Percentiles rank a stretch among this genome's conserved stretches.
Conservation (phyloP, 2,329 filamentous ascomycete species). For the Hymenoscyphus occultus region DNA sequence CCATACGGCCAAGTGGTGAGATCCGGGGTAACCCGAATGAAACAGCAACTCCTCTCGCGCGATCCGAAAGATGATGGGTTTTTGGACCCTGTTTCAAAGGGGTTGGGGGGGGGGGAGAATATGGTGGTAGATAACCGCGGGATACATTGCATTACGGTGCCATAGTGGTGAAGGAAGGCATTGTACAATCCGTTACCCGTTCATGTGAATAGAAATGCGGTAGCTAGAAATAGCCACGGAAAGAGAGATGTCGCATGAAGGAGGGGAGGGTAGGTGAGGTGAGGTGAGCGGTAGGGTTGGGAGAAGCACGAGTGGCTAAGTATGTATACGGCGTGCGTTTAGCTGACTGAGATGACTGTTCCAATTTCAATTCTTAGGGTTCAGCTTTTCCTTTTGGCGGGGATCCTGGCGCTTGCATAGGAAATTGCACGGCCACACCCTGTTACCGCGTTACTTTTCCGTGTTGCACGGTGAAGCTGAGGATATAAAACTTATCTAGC, state of each 20-base stretch:
- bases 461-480: neutral
- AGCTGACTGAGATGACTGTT: conserved; percentile 1
- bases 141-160: neutral
- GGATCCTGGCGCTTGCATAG: conserved; percentile 3
- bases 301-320: neutral
- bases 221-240: neutral
- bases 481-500: neutral
- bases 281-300: neutral
- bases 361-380: neutral
- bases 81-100: neutral
- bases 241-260: neutral
- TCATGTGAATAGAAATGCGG: neutral
- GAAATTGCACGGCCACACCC: conserved; percentile 4
- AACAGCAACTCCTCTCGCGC: too few species aligned
- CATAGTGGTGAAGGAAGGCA: too few species aligned
- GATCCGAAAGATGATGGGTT: neutral
- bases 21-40: neutral
- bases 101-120: neutral
- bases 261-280: neutral
- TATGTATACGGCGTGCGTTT: conserved; percentile 2
- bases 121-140: neutral
- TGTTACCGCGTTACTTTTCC: neutral
- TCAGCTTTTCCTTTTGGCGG: neutral
- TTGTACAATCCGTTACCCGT: too few species aligned
- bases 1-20: neutral